Base-by-base conservation (phyloP, 306 rosid genomes). In the Trifolium fragiferum region DNA sequence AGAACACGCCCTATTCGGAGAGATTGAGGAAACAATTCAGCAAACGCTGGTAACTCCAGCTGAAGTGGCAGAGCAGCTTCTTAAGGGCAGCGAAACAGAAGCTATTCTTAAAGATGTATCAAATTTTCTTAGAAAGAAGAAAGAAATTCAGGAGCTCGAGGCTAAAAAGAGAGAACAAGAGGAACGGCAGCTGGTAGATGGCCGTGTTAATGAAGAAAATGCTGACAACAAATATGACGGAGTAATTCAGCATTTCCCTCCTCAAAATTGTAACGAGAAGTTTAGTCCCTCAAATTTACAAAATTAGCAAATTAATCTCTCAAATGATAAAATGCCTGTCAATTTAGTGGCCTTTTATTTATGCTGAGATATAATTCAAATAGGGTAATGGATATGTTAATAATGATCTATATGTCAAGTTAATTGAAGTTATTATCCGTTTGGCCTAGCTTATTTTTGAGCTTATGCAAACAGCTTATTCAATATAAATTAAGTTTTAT, bases 31-130 rank as follows among this genome's bases (percentile, higher is more conserved):
- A 12, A 67, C 32, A n/a, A 75, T 84, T 70, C 70, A 60, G 43
- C 13, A 20, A 20, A 38, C 83, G 7, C 65, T 51, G 13, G 76
- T 84, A 2, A 81, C 85, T 44, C 83, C 88, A 1, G 88, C 88
- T 66, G 83, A 84, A 66, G 76, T 84, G 12, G 83, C 88, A 0
- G 85, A 84, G 55, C 79, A 84, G 55, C 73, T 84, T 44, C 69
- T 84, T 57, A 78, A 78, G 85, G 49, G 79, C 10, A 46, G 6
- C 6, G 74, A 71, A n/a, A 11, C 10, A 6, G 74, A 81, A 23
- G 44, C 70, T 19, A 23, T 55, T 6, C 83, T 78, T 8, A 14
- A 44, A 16, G 73, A 54, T 16, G 53, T 78, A 1, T 0, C 53
- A 2, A 60, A 68, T 14, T 78, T 78, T 40, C 73, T 82, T 21